These are phyloP conservation scores for Tetrapyrgos nigripes DNA, from an alignment of 1,284 basidiomycete genomes.

Conservation along the genomic window DNA sequence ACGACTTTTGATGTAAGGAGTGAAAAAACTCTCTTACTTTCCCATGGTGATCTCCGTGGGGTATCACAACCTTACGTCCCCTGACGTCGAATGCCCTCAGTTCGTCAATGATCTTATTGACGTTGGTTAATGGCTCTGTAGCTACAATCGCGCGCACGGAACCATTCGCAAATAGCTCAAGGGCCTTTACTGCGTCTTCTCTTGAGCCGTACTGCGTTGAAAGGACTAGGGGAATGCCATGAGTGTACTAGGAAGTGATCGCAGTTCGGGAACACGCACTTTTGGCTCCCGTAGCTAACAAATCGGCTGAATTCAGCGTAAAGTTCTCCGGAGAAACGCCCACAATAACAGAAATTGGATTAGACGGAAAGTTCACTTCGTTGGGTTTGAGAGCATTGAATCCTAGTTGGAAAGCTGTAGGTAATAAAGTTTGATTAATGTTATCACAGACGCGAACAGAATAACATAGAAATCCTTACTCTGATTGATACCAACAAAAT, in stretches of 20 bases:
- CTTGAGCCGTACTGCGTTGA: slow-evolving; percentile 7
- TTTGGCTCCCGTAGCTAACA: neutral
- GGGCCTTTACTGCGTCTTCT: neutral
- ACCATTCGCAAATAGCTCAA: slow-evolving; percentile 23
- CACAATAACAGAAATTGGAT: slow-evolving; percentile 8
- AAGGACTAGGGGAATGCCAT: neutral
- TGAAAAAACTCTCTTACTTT: too few species aligned
- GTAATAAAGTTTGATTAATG: too few species aligned
- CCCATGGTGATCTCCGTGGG: too few species aligned
- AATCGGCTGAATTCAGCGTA: neutral
- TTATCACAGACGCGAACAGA: too few species aligned
- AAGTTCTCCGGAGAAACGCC: slow-evolving; percentile 4
- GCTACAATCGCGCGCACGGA: slow-evolving; percentile 8
- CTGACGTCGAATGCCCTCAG: slow-evolving; percentile 12
- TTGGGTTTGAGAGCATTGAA: slow-evolving; percentile 3
- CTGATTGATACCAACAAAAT: slow-evolving; percentile 28
- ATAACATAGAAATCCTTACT: slow-evolving; percentile 30
- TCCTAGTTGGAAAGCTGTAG: slow-evolving; percentile 9
- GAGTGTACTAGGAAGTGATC: too few species aligned
- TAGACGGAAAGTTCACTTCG: neutral
- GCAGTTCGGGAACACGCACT: neutral
- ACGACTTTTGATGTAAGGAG: too few species aligned
- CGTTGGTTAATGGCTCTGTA: slow-evolving; percentile 16
- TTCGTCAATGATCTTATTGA: slow-evolving; percentile 18
- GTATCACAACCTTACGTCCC: slow-evolving; percentile 17